These are phyloP conservation scores for Fusarium austroafricanum DNA, from an alignment of 2,329 filamentous ascomycete genomes.

Conservation along the genomic window DNA sequence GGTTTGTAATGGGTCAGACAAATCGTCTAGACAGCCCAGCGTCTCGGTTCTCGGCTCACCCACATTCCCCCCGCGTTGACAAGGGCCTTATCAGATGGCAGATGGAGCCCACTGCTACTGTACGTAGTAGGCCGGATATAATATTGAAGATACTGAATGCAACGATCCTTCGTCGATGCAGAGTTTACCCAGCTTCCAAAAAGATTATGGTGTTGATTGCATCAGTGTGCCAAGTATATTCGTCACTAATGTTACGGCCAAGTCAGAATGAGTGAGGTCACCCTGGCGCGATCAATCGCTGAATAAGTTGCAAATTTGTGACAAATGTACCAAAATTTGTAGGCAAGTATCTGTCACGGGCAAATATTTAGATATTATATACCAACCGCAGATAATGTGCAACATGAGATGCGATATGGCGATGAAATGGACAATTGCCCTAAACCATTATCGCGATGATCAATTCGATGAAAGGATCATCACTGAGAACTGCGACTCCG, in stretches of 20 bases:
- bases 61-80: slow-evolving; percentile 25
- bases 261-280: not conserved
- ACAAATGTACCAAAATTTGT: too few relatives aligned
- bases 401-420: not conserved
- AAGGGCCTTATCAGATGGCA: slow-evolving; percentile 52
- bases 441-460: not conserved
- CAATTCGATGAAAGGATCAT: too few relatives aligned
- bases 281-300: not conserved
- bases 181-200: not conserved
- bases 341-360: too few relatives aligned
- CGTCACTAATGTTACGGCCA: not conserved
- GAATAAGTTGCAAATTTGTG: too few relatives aligned
- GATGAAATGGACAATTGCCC: not conserved
- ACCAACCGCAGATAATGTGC: too few relatives aligned
- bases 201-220: not conserved
- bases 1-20: slow-evolving; percentile 40
- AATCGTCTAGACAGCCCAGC: slow-evolving; percentile 11
- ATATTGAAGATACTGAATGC: not conserved
- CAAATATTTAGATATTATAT: too few relatives aligned
- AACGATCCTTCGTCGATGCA: not conserved
- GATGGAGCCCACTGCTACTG: slow-evolving; percentile 35
- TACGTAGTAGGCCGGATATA: not conserved
- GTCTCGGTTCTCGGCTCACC: slow-evolving; percentile 4
- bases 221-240: not conserved
- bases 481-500: not conserved